Percentiles rank a stretch among this genome's conserved stretches.
Conservation (phyloP, 768 basidiomycete genomes). For the Dictyophora rubrovolvata region DNA sequence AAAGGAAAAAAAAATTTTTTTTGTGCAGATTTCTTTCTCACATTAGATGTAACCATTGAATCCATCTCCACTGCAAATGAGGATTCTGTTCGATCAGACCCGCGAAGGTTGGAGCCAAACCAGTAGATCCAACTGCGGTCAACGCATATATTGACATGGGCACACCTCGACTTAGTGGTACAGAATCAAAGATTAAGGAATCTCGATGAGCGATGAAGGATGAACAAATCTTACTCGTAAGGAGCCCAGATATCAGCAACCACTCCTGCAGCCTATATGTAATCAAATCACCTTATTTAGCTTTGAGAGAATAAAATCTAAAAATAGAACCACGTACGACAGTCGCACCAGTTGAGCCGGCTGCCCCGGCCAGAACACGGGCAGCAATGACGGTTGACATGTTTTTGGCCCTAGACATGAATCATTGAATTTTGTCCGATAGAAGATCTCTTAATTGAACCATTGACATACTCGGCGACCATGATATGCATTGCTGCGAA, state of each 20-base stretch:
- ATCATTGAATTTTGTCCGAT: neutral
- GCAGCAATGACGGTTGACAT: constrained; percentile 54
- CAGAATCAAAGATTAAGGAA: neutral
- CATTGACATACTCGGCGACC: constrained; percentile 27
- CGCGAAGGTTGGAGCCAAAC: constrained; percentile 51
- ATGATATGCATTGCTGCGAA: constrained; percentile 43
- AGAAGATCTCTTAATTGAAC: neutral
- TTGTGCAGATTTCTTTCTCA: constrained; percentile 12
- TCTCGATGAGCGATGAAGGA: neutral
- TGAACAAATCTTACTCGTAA: constrained; percentile 35
- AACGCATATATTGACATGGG: constrained; percentile 71
- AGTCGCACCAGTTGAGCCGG: constrained; percentile 59
- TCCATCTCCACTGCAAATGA: constrained; percentile 66
- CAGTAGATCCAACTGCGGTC: constrained; percentile 48
- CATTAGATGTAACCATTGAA: constrained; percentile 74
- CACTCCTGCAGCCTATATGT: constrained; percentile 49
- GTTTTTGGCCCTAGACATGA: constrained; percentile 27
- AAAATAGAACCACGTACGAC: constrained; percentile 34
- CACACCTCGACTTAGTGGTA: constrained; percentile 48
- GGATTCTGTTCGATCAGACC: constrained; percentile 57
- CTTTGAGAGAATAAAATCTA: neutral
- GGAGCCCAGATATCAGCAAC: constrained; percentile 64
- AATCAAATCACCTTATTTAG: neutral
- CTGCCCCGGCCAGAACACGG: constrained; percentile 53
- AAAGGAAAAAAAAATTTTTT: no score